Base-by-base conservation (phyloP, 164 flowering plant genomes). In the Tetracentron sinense region DNA sequence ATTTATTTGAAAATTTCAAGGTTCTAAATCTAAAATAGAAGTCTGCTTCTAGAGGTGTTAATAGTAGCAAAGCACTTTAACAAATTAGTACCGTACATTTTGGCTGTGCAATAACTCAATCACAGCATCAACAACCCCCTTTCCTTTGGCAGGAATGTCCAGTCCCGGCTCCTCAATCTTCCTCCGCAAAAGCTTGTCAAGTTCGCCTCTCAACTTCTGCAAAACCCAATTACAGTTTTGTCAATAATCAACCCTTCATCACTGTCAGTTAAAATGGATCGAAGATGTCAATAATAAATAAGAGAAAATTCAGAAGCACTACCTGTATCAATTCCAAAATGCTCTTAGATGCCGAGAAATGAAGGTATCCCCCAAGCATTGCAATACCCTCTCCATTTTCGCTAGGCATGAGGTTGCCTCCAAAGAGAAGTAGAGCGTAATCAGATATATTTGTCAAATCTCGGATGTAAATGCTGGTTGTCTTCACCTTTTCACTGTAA, bases 341-440 rank as follows among this genome's bases (percentile, higher is more conserved):
- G 38, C 80, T 86, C 85, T 81, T 84, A 23, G 99, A 86, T 33
- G 99, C 92, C 23, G 99, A 91, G 69, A 94, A 94, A 76, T 91
- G 96, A 62, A 94, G 95, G 77, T 94, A 94, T 17, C 99, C 99
- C 25, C 83, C 96, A 48, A 94, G 90, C 99, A 94, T 94, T 68
- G 91, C 97, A 49, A 91, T 94, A 12, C 97, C 96, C 38, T 87
- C 89, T 25, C 96, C 94, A 54, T 65, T 78, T 75, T 77, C 79
- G 77, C 88, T 84, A 4, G 93, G 89, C 51, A 71, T 58, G 33
- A 94, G 84, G 75, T 71, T 86, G 49, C 99, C 99, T 53, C 99
- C 99, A 75, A 94, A 94, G 52, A 94, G 84, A 58, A 94, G 93
- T 38, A 94, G 75, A 28, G 96, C 92, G 73, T 91, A 94, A 65